Evolutionary conservation across 805 yeast genomes (phyloP).

Genomic region (Candida parachauliodes): DNA sequence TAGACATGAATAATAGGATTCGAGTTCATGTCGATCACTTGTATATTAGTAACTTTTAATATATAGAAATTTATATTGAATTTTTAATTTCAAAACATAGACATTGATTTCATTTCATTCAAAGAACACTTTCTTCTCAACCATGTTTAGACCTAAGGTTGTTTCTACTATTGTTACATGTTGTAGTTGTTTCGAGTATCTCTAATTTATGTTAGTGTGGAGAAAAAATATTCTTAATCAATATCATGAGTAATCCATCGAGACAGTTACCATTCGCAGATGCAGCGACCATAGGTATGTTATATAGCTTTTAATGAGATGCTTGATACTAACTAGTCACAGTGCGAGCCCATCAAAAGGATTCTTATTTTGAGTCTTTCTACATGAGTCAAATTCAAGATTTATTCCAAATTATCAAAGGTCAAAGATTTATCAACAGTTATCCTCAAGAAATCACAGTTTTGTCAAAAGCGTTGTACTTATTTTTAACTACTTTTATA

Average conservation of each 20-base stretch:
- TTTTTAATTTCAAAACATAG: too few species aligned
- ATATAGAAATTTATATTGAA: too few species aligned
- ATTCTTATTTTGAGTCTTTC: slow-evolving; percentile 61
- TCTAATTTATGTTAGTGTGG: neutral
- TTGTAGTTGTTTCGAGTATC: too few species aligned
- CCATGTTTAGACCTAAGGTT: too few species aligned
- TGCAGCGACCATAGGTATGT: slow-evolving; percentile 80
- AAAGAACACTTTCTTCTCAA: too few species aligned
- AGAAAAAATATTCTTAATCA: slow-evolving; percentile 1
- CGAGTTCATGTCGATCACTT: too few species aligned
- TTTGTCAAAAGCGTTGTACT: slow-evolving; percentile 56
- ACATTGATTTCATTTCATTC: too few species aligned
- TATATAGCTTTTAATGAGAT: neutral
- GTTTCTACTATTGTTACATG: too few species aligned
- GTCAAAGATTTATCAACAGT: slow-evolving; percentile 61
- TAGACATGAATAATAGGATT: neutral
- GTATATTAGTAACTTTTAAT: too few species aligned
- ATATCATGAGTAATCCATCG: slow-evolving; percentile 4
- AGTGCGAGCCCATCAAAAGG: slow-evolving; percentile 91
- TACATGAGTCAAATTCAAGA: slow-evolving; percentile 55
- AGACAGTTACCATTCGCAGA: slow-evolving; percentile 62
- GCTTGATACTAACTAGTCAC: slow-evolving; percentile 20
- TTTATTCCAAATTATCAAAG: slow-evolving; percentile 50
- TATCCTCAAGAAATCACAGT: slow-evolving; percentile 61
- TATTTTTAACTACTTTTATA: slow-evolving; percentile 68